These are phyloP conservation scores for Multifurca ochricompacta DNA, from an alignment of 768 basidiomycete genomes.

Conservation along the genomic window DNA sequence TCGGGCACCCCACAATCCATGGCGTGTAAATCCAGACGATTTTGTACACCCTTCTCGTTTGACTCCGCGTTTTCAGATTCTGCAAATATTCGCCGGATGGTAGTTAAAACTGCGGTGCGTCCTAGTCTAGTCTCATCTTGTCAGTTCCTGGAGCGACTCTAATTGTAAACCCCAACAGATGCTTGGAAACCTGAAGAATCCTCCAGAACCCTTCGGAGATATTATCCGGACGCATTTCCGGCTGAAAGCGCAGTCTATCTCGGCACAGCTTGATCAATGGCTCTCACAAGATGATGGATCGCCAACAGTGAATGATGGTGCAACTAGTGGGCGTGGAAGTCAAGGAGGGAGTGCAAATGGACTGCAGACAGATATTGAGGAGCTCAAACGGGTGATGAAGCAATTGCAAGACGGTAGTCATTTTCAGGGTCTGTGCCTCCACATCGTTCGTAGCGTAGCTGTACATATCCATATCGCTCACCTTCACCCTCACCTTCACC, in stretches of 20 bases:
- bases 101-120: constrained; percentile 75
- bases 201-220: constrained; percentile 80
- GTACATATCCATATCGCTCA: too few species aligned
- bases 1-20: constrained; percentile 68
- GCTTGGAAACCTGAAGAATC: constrained; percentile 73
- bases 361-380: constrained; percentile 62
- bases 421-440: background rate
- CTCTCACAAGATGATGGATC: constrained; percentile 67
- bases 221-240: constrained; percentile 88
- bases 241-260: constrained; percentile 67
- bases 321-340: constrained; percentile 30
- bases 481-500: too few species aligned
- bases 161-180: constrained; percentile 40
- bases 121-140: background rate
- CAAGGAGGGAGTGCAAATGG: constrained; percentile 46
- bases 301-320: constrained; percentile 48
- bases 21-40: constrained; percentile 48
- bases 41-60: background rate
- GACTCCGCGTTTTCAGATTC: constrained; percentile 49
- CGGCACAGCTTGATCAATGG: constrained; percentile 74
- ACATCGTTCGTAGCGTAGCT: constrained; percentile 5
- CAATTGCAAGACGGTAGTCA: constrained; percentile 24
- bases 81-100: constrained; percentile 90
- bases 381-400: constrained; percentile 54
- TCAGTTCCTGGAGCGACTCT: background rate